phyloP scores from a whole-genome alignment of 169 alveolate species.

The Cryptosporidium felis region DNA sequence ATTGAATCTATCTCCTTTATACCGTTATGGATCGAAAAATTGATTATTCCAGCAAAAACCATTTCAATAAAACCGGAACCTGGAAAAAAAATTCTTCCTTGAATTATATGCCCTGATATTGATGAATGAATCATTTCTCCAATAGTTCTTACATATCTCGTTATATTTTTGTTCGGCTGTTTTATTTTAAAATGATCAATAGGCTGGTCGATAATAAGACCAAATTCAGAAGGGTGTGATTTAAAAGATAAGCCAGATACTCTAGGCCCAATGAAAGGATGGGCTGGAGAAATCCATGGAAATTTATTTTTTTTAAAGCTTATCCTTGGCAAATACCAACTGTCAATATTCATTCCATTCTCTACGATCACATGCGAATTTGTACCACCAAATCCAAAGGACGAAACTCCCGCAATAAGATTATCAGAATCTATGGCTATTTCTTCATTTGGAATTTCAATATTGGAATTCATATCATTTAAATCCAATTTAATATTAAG shows the following conservation, averaged over 20 bases:
- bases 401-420: conserved; percentile 78
- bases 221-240: conserved; percentile 20
- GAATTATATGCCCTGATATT: conserved; percentile 30
- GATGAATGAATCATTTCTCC: conserved; percentile 3
- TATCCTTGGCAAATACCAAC: conserved; percentile 28
- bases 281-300: conserved; percentile 67
- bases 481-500: conserved; percentile 72
- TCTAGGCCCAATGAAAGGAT: conserved; percentile 64
- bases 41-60: conserved; percentile 30
- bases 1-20: neutral
- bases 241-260: conserved; percentile 11
- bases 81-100: conserved; percentile 28
- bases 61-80: conserved; percentile 62
- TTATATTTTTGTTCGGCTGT: neutral
- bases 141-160: conserved; percentile 45
- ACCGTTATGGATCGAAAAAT: conserved; percentile 3
- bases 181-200: neutral
- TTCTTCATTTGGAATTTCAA: conserved; percentile 6
- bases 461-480: neutral
- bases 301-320: conserved; percentile 9
- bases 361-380: conserved; percentile 76
- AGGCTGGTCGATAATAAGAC: conserved; percentile 33
- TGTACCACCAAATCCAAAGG: conserved; percentile 82
- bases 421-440: conserved; percentile 21
- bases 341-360: neutral